Conservation (phyloP, 768 basidiomycete species). For the Pleurotus cornucopiae region DNA sequence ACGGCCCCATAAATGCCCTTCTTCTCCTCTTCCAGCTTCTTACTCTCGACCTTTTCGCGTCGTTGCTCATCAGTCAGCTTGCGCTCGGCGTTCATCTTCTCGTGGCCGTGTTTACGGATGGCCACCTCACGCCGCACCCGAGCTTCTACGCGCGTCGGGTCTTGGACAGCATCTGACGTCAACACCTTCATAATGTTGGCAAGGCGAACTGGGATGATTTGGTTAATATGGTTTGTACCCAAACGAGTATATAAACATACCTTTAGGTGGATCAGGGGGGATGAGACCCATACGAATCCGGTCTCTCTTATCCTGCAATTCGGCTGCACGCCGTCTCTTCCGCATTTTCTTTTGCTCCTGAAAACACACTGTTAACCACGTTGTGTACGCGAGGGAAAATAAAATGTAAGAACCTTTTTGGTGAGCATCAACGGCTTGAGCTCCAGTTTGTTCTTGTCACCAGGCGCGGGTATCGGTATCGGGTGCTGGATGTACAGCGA, state of each 20-base stretch:
- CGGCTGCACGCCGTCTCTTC: slow-evolving; percentile 81
- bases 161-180: slow-evolving; percentile 94
- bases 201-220: slow-evolving; percentile 63
- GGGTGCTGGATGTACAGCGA: slow-evolving; percentile 95
- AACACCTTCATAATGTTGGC: slow-evolving; percentile 97
- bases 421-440: slow-evolving; percentile 89
- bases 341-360: slow-evolving; percentile 97
- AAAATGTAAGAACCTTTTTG: slow-evolving; percentile 55
- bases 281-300: slow-evolving; percentile 93
- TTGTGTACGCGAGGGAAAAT: neutral
- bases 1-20: slow-evolving; percentile 79
- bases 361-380: slow-evolving; percentile 15
- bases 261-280: slow-evolving; percentile 94
- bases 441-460: slow-evolving; percentile 76
- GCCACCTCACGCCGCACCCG: slow-evolving; percentile 92
- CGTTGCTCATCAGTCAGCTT: slow-evolving; percentile 90
- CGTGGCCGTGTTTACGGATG: slow-evolving; percentile 82
- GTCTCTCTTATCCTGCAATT: slow-evolving; percentile 92
- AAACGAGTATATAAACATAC: slow-evolving; percentile 28
- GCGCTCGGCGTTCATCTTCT: slow-evolving; percentile 90
- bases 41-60: slow-evolving; percentile 79
- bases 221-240: neutral
- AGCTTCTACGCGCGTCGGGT: slow-evolving; percentile 96
- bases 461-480: slow-evolving; percentile 89
- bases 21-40: slow-evolving; percentile 86